Evolutionary conservation across 202 grass and related monocot genomes (phyloP), one percentile per base, ranked within the genome.

Genomic region (Digitaria exilis): DNA sequence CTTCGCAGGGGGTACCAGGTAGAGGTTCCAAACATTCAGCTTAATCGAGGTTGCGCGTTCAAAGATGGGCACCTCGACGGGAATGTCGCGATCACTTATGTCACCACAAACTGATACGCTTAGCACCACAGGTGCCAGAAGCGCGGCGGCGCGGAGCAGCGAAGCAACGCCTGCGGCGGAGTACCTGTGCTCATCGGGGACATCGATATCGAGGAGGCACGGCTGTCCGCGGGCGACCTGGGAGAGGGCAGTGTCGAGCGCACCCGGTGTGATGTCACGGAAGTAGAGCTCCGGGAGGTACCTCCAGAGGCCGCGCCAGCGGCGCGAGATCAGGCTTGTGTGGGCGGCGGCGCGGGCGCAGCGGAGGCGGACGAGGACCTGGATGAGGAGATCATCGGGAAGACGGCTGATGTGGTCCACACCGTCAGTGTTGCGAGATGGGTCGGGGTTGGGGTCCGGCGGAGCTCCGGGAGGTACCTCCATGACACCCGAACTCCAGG

Each of bases 41-140:
- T 9, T 25, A 9, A 83, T 63, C 2, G n/a, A 52, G 2, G 15
- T 41, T 12, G 69, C 32, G 6, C 57, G 44, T 44, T 65, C 18
- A 69, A 83, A 74, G 43, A 58, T 29, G 10, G 69, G 15, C 43
- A 83, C 15, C 30, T 83, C 44, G 21, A 82, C 9, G 1, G 56
- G 30, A 31, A 71, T 12, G 9, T 16, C 5, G 25, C 0, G 7
- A 2, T 21, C 43, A 6, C 1, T 5, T 0, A 9, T 4, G 34
- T 26, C 2, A 19, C 0, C 18, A 10, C 21, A n/a, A 6, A 62
- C 3, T 24, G 7, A 0, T 10, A 83, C 6, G 30, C 18, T 3
- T 31, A 83, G 43, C 44, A 13, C 30, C 56, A 64, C 81, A 3
- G 70, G 81, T n/a, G 45, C 54, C 26, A 82, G 45, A 16, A 10